Percentiles rank a stretch among this genome's conserved stretches.
Evolutionary conservation across 768 basidiomycete genomes (phyloP).

Genomic region (Leccinum ochraceum): DNA sequence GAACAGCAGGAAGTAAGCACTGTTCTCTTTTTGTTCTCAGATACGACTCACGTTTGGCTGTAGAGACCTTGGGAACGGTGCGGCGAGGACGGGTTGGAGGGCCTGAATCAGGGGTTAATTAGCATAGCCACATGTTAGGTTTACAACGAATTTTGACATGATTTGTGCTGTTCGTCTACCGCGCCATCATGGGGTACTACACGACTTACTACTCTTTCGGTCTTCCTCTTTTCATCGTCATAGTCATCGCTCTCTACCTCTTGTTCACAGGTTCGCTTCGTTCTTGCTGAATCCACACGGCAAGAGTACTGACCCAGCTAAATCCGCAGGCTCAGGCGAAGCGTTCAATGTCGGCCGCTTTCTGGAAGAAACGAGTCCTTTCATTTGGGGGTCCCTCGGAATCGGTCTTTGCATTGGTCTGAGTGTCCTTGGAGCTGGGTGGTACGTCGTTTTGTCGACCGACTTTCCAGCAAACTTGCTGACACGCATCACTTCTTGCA

Average conservation of each 20-base stretch:
- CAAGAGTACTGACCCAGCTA: slow-evolving; percentile 5
- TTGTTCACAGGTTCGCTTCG: slow-evolving; percentile 77
- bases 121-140: slow-evolving; percentile 15
- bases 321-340: slow-evolving; percentile 70
- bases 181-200: slow-evolving; percentile 30
- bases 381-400: slow-evolving; percentile 88
- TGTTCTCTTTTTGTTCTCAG: background rate
- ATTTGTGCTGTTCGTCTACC: background rate
- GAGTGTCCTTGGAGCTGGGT: slow-evolving; percentile 93
- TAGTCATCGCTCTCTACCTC: slow-evolving; percentile 78
- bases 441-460: slow-evolving; percentile 54
- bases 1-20: slow-evolving; percentile 69
- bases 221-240: slow-evolving; percentile 61
- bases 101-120: slow-evolving; percentile 10
- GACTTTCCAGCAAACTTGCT: background rate
- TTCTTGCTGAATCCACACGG: background rate
- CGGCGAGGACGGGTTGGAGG: slow-evolving; percentile 13
- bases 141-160: too few relatives aligned
- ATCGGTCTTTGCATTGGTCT: slow-evolving; percentile 92
- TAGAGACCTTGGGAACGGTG: slow-evolving; percentile 24
- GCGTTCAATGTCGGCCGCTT: slow-evolving; percentile 94
- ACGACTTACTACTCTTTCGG: slow-evolving; percentile 63
- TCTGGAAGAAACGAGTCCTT: slow-evolving; percentile 92
- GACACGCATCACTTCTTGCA: slow-evolving; percentile 32
- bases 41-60: background rate